Conservation (phyloP, 2,329 filamentous ascomycete genomes). For the Hawksworthiomyces lignivorus region DNA sequence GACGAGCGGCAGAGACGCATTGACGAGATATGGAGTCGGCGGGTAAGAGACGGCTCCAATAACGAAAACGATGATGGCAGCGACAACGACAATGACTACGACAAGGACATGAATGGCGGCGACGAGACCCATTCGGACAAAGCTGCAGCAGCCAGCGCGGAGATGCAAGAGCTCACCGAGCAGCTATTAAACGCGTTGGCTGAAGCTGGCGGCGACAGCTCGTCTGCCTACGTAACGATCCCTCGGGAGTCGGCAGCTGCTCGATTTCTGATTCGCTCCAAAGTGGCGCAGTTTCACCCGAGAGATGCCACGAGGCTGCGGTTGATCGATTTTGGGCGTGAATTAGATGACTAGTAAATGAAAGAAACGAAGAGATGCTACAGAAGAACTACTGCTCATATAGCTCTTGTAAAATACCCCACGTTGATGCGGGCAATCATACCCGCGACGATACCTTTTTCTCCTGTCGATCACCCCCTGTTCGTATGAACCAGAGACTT, state of each 20-base stretch:
- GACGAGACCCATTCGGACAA: constrained; percentile 33
- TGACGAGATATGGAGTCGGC: constrained; percentile 61
- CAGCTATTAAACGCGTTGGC: constrained; percentile 51
- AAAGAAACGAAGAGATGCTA: not conserved
- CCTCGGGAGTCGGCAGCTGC: constrained; percentile 53
- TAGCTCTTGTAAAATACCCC: too few relatives aligned
- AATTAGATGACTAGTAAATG: constrained; percentile 44
- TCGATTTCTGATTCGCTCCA: constrained; percentile 56
- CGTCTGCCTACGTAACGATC: constrained; percentile 51
- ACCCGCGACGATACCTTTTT: not conserved
- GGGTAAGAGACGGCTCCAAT: too few relatives aligned
- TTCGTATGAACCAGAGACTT: constrained; percentile 3
- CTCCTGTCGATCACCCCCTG: constrained; percentile 6
- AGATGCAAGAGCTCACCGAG: constrained; percentile 55
- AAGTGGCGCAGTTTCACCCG: constrained; percentile 59
- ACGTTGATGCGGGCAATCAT: constrained; percentile 1
- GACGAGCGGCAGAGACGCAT: constrained; percentile 53
- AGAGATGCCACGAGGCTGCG: constrained; percentile 52
- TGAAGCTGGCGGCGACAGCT: constrained; percentile 45
- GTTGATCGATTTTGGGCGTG: constrained; percentile 56
- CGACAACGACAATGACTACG: not conserved
- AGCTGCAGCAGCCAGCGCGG: constrained; percentile 41
- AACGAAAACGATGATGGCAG: not conserved
- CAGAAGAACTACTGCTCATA: not conserved
- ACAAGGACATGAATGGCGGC: constrained; percentile 8